phyloP scores from a whole-genome alignment of 768 basidiomycete genomes.

The Tephrocybe sp. region DNA sequence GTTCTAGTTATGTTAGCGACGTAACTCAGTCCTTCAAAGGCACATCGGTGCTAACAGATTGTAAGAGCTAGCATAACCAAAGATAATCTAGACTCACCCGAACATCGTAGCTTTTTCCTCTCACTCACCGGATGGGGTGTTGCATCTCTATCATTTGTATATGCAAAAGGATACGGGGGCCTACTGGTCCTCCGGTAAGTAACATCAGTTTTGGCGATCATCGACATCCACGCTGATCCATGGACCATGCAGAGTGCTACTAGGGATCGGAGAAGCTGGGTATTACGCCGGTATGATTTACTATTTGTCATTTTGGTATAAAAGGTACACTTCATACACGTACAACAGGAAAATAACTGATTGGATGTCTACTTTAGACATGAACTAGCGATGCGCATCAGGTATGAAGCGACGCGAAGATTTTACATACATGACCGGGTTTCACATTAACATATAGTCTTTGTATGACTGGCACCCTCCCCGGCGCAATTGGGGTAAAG shows the following conservation, averaged over 20 bases:
- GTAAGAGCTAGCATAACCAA: conserved; percentile 27
- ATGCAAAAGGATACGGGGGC: conserved; percentile 51
- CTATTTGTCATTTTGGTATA: conserved; percentile 60
- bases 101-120: conserved; percentile 42
- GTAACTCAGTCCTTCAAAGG: conserved; percentile 56
- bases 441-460: conserved; percentile 31
- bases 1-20: too few species aligned
- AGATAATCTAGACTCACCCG: not conserved
- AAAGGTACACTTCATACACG: conserved; percentile 25
- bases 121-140: conserved; percentile 53
- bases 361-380: conserved; percentile 25
- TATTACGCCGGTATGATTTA: conserved; percentile 63
- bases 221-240: not conserved
- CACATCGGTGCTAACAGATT: conserved; percentile 58
- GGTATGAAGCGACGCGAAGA: conserved; percentile 24
- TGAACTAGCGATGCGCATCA: conserved; percentile 50
- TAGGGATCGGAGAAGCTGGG: conserved; percentile 61
- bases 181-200: conserved; percentile 46
- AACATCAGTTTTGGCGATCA: not conserved
- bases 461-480: conserved; percentile 57
- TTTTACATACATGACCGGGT: not conserved
- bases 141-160: conserved; percentile 49
- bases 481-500: conserved; percentile 50
- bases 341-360: not conserved
- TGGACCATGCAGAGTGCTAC: conserved; percentile 35